Evolutionary conservation across 1,284 basidiomycete genomes (phyloP).

Genomic region (Ustilago sp.): DNA sequence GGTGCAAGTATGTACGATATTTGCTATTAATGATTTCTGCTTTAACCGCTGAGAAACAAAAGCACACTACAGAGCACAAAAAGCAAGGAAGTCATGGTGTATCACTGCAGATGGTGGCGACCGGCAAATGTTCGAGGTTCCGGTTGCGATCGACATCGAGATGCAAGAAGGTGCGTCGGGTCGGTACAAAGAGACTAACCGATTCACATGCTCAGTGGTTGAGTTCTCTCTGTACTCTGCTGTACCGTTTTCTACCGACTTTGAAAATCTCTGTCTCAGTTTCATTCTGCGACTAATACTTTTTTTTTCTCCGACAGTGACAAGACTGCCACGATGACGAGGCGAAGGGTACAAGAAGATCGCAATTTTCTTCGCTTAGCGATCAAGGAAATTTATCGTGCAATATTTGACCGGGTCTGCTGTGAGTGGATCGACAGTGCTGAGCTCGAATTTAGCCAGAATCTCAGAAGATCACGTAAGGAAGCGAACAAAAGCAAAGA

Average conservation of each 20-base stretch:
- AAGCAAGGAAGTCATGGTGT: not conserved
- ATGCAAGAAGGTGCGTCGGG: constrained; percentile 14
- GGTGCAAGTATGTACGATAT: too few relatives aligned
- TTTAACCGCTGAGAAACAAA: too few relatives aligned
- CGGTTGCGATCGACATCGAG: constrained; percentile 14
- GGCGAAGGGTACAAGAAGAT: not conserved
- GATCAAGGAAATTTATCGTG: not conserved
- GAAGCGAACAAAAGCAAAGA: not conserved
- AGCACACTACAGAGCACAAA: too few relatives aligned
- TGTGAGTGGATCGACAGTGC: constrained; percentile 32
- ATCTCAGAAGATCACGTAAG: constrained; percentile 31
- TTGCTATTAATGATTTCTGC: too few relatives aligned
- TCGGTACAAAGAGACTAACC: constrained; percentile 1
- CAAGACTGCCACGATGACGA: constrained; percentile 20
- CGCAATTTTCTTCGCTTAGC: constrained; percentile 29
- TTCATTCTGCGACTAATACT: not conserved
- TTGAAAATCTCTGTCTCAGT: constrained; percentile 3
- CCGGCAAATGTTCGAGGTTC: constrained; percentile 16
- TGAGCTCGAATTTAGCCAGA: constrained; percentile 3
- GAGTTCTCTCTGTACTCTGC: not conserved
- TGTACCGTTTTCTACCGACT: constrained; percentile 7
- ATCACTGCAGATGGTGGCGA: not conserved
- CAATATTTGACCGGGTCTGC: constrained; percentile 19
- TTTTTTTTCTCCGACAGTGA: constrained; percentile 25
- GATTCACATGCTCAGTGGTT: constrained; percentile 31